phyloP scores from a whole-genome alignment of 2,329 filamentous ascomycete species.

The Emericellopsis cladophorae region DNA sequence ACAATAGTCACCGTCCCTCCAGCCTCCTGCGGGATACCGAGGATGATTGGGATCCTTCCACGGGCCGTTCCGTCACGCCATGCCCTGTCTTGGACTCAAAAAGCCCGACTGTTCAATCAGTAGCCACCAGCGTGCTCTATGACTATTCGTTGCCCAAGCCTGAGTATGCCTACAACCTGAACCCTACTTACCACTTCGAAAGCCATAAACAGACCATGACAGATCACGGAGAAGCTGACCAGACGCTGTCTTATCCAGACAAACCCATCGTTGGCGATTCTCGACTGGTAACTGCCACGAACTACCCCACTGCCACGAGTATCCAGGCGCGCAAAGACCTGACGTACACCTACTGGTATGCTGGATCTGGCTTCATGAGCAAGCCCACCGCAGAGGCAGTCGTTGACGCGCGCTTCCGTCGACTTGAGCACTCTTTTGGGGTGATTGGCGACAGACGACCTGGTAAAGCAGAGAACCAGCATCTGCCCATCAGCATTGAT shows the following conservation, averaged over 20 bases:
- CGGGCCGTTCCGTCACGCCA: too few relatives aligned
- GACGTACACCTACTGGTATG: conserved; percentile 24
- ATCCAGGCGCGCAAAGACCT: conserved; percentile 12
- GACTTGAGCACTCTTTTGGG: conserved; percentile 17
- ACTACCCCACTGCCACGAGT: conserved; percentile 8
- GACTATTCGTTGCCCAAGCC: not conserved
- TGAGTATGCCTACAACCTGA: not conserved
- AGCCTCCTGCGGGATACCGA: not conserved
- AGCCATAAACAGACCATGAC: too few relatives aligned
- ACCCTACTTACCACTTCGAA: too few relatives aligned
- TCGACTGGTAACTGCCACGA: not conserved
- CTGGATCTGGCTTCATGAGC: conserved; percentile 20
- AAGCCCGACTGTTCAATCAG: not conserved
- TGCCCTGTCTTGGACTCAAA: too few relatives aligned
- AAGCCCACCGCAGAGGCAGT: conserved; percentile 17
- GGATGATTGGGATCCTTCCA: not conserved
- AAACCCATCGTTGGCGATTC: not conserved
- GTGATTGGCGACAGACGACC: conserved; percentile 23
- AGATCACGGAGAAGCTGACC: not conserved
- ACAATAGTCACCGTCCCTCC: too few relatives aligned
- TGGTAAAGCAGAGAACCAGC: conserved; percentile 10
- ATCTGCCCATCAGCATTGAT: conserved; percentile 17
- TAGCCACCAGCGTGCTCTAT: not conserved
- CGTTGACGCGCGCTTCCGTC: conserved; percentile 15
- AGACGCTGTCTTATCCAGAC: not conserved